These are phyloP conservation scores for Xanthoconium purpureum DNA, from an alignment of 768 basidiomycete genomes.

Conservation along the genomic window DNA sequence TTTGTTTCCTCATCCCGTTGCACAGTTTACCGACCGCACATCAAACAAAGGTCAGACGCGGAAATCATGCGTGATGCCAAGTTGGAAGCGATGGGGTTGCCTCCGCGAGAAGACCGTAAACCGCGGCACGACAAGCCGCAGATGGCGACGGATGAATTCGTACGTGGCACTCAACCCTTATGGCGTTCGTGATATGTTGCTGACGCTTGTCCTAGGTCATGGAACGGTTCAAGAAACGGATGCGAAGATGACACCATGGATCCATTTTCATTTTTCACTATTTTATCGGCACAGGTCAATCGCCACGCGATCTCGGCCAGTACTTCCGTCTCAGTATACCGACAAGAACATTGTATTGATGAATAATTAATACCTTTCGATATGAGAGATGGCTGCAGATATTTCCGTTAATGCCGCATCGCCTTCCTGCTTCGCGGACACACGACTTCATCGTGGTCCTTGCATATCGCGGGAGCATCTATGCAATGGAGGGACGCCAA, in stretches of 20 bases:
- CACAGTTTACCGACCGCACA: constrained; percentile 80
- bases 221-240: constrained; percentile 97
- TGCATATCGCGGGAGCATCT: too few species aligned
- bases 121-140: constrained; percentile 57
- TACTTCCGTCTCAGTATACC: background rate
- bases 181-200: background rate
- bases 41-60: constrained; percentile 81
- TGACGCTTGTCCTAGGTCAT: constrained; percentile 58
- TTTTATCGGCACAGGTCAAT: background rate
- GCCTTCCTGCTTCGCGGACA: too few species aligned
- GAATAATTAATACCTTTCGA: background rate
- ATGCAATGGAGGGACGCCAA: too few species aligned
- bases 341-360: background rate
- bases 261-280: background rate
- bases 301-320: background rate
- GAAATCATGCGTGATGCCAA: constrained; percentile 87
- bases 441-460: too few species aligned
- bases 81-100: constrained; percentile 78
- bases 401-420: background rate
- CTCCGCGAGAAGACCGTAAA: constrained; percentile 40
- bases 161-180: constrained; percentile 33
- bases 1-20: background rate
- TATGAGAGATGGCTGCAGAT: background rate
- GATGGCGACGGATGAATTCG: constrained; percentile 90
- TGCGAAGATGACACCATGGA: constrained; percentile 57